Evolutionary conservation across 495 filamentous ascomycete genomes (phyloP), one percentile per base, ranked within the genome.

Genomic region (Daldinia concentrica): DNA sequence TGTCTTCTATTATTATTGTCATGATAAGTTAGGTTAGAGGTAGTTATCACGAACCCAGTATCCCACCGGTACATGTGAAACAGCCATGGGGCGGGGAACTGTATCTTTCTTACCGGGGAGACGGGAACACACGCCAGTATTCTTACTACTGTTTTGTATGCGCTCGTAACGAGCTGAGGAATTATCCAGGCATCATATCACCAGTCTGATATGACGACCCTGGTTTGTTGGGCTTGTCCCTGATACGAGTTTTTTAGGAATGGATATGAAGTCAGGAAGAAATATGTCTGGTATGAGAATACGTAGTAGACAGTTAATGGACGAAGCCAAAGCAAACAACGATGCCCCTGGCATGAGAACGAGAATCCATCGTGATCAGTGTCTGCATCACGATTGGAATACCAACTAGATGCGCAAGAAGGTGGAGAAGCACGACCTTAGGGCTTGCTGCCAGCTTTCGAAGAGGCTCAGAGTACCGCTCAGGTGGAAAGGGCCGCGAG

Each of bases 281-380:
- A 34, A 22, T 15, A 12, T 55, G 43, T 60, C 45, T 58, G 54
- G 54, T 24, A 63, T 54, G 56, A 57, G 59, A 59, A 50, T 64
- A 64, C 24, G 17, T 32, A 24, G 26, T 54, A 29, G 17, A 19
- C 29, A 19, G 30, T 30, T 37, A 56, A 56, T 48, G 43, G 43
- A 39, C 56, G 60, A 64, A 39, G 45, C 55, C 36, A 24, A 36
- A 64, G 70, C 64, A 73, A 73, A 73, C 70, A 73, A 58, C 60
- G 34, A 61, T 58, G n/a, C 24, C 64, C 69, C 69, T 68, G 64
- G 60, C 60, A 72, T 68, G 48, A 45, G 17, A 61, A 27, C 8
- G 32, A 32, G 39, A 67, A 67, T 36, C 52, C 26, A 22, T 57
- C 54, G 8, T 24, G 54, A 57, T 57, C 29, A 19, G 29, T 30